phyloP scores from a whole-genome alignment of 208 protist genomes.

The Acanthamoeba sp. region DNA sequence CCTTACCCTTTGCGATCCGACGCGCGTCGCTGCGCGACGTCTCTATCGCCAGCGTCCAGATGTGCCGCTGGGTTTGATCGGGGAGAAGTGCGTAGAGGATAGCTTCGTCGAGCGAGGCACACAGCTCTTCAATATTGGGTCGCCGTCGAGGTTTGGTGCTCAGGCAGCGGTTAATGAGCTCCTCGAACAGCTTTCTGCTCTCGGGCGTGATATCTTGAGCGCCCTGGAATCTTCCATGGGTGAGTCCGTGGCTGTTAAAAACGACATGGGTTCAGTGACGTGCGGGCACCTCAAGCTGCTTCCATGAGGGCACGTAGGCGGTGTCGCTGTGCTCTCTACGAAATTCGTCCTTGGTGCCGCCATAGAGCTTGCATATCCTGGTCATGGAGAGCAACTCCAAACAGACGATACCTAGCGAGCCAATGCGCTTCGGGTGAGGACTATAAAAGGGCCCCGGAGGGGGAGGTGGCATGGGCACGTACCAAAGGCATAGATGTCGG shows the following conservation, averaged over 20 bases:
- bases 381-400: constrained; percentile 23
- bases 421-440: too few relatives aligned
- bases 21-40: background rate
- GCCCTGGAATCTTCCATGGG: background rate
- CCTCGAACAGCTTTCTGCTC: background rate
- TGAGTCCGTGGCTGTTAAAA: too few relatives aligned
- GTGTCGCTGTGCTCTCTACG: background rate
- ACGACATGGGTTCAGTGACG: background rate
- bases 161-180: background rate
- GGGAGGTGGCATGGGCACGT: background rate
- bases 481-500: constrained; percentile 57
- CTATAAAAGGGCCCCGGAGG: too few relatives aligned
- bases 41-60: constrained; percentile 6
- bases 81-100: background rate
- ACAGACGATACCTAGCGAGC: background rate
- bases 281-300: background rate
- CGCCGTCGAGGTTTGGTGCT: background rate
- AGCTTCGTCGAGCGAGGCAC: background rate
- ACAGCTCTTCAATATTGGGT: constrained; percentile 9
- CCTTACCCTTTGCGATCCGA: constrained; percentile 9
- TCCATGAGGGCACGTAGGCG: background rate
- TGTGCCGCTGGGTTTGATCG: background rate
- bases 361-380: background rate
- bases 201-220: background rate
- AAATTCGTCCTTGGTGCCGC: background rate